Evolutionary conservation across 2,329 filamentous ascomycete genomes (phyloP).

Genomic region (Reticulascus tulasneorum): DNA sequence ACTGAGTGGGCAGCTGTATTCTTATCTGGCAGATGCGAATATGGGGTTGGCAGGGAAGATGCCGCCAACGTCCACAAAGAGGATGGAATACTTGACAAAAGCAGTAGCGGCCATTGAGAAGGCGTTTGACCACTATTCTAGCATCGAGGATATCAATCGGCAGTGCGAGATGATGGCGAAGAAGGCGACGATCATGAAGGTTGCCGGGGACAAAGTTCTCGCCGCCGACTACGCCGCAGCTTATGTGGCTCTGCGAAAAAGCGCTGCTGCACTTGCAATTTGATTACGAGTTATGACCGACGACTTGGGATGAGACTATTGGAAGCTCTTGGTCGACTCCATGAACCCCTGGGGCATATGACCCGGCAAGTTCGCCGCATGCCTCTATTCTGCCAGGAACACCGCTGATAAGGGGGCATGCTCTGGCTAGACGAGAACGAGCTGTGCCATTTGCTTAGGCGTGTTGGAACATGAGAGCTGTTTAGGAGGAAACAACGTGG

Average conservation of each 20-base stretch:
- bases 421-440: too few species aligned
- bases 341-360: too few species aligned
- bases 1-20: slow-evolving; percentile 64
- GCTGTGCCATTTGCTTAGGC: too few species aligned
- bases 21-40: slow-evolving; percentile 68
- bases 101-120: slow-evolving; percentile 59
- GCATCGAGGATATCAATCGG: slow-evolving; percentile 62
- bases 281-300: too few species aligned
- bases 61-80: slow-evolving; percentile 35
- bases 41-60: slow-evolving; percentile 69
- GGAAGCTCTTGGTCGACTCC: too few species aligned
- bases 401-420: too few species aligned
- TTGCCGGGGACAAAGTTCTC: slow-evolving; percentile 59
- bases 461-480: too few species aligned
- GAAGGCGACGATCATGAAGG: slow-evolving; percentile 72
- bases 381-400: too few species aligned
- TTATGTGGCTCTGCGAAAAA: slow-evolving; percentile 55
- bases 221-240: slow-evolving; percentile 65
- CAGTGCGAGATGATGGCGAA: slow-evolving; percentile 79
- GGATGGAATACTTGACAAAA: slow-evolving; percentile 53
- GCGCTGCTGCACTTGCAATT: slow-evolving; percentile 9
- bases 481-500: too few species aligned
- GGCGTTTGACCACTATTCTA: slow-evolving; percentile 61
- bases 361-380: too few species aligned
- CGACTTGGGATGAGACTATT: too few species aligned